Evolutionary conservation across 2,329 filamentous ascomycete species (phyloP).

Genomic region (Claviceps spartinae): DNA sequence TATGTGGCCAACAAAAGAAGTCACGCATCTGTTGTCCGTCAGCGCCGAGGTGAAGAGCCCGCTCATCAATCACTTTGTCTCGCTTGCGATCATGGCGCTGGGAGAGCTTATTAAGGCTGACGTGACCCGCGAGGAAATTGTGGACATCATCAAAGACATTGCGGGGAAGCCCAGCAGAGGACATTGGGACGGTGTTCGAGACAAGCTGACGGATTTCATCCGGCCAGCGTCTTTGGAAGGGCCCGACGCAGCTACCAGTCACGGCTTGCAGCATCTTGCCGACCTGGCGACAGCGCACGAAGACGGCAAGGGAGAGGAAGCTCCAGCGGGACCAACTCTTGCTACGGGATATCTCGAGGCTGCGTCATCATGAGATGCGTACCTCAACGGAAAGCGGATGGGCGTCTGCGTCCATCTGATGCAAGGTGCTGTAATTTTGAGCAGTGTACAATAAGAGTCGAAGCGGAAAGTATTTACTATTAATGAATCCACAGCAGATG

Average conservation of each 20-base stretch:
- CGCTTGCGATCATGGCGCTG: constrained; percentile 46
- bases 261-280: constrained; percentile 46
- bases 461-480: not conserved
- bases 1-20: constrained; percentile 45
- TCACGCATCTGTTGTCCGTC: constrained; percentile 42
- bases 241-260: constrained; percentile 30
- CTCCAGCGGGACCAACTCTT: constrained; percentile 19
- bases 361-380: constrained; percentile 1
- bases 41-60: constrained; percentile 45
- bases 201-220: constrained; percentile 24
- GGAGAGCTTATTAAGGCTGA: constrained; percentile 43
- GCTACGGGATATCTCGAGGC: constrained; percentile 22
- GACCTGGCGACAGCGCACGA: constrained; percentile 38
- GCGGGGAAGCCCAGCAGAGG: constrained; percentile 36
- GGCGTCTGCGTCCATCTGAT: not conserved
- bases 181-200: constrained; percentile 44
- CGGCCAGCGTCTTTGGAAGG: constrained; percentile 19
- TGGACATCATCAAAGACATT: constrained; percentile 40
- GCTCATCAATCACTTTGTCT: constrained; percentile 53
- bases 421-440: not conserved
- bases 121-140: constrained; percentile 43
- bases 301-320: constrained; percentile 17
- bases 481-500: not conserved
- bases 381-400: not conserved
- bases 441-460: not conserved